phyloP scores from a whole-genome alignment of 2,329 filamentous ascomycete genomes.

The Gnomoniopsis smithogilvyi region DNA sequence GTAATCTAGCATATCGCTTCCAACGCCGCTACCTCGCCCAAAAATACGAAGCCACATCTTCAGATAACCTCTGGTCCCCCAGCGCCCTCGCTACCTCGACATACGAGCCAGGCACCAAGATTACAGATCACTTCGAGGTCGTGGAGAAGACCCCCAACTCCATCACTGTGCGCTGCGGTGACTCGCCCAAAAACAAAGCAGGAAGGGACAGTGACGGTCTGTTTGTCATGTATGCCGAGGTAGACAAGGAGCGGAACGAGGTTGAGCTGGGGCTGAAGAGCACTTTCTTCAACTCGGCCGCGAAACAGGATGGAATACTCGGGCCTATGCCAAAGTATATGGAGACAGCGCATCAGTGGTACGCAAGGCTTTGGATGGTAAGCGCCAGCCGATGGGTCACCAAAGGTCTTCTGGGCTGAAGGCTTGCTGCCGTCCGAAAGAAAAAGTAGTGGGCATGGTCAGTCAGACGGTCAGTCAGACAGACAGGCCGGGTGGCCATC shows the following conservation, averaged over 20 bases:
- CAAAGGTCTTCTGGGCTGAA: constrained; percentile 11
- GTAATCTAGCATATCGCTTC: constrained; percentile 57
- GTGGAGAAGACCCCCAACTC: constrained; percentile 58
- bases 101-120: constrained; percentile 61
- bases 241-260: constrained; percentile 56
- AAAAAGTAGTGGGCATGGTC: too few species aligned
- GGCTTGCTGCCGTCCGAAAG: neutral
- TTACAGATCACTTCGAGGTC: constrained; percentile 72
- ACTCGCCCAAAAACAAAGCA: constrained; percentile 55
- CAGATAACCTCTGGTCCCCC: constrained; percentile 58
- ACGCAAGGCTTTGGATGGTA: constrained; percentile 36
- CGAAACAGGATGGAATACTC: constrained; percentile 31
- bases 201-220: constrained; percentile 61
- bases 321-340: constrained; percentile 34
- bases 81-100: constrained; percentile 50
- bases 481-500: neutral
- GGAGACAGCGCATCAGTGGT: constrained; percentile 36
- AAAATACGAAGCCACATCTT: constrained; percentile 57
- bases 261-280: constrained; percentile 66
- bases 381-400: constrained; percentile 35
- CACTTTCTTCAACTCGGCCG: constrained; percentile 50
- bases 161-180: constrained; percentile 64
- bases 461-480: too few species aligned
- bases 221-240: constrained; percentile 60
- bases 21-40: constrained; percentile 57